Percentiles rank a stretch among this genome's conserved stretches.
These are phyloP conservation scores for Coccomyxa sp. DNA, from an alignment of 139 green algal species.

Conservation along the genomic window DNA sequence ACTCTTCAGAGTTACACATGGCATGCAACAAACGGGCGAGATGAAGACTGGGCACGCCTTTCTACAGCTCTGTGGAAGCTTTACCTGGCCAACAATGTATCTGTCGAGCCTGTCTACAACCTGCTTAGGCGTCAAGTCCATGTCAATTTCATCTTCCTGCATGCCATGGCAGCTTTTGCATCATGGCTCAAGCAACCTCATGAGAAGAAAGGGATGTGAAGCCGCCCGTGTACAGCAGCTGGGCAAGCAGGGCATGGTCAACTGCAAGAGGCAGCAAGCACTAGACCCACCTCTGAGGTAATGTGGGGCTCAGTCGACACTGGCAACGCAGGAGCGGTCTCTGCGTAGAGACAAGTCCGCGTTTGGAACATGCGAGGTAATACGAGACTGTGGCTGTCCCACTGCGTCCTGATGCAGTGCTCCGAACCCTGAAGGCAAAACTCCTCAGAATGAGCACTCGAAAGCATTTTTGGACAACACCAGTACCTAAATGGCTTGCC, in stretches of 20 bases:
- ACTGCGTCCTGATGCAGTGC: too few species aligned
- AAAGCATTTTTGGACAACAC: too few species aligned
- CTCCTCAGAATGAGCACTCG: too few species aligned
- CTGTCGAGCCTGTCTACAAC: constrained; percentile 80
- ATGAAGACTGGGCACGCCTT: background rate
- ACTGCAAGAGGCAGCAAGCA: too few species aligned
- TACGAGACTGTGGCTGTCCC: too few species aligned
- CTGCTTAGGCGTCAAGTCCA: constrained; percentile 51
- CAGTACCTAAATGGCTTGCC: too few species aligned
- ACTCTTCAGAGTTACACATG: background rate
- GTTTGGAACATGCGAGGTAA: background rate
- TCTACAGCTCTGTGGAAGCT: background rate
- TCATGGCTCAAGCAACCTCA: too few species aligned
- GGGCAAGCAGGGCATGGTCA: too few species aligned
- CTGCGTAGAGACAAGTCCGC: background rate
- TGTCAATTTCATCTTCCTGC: constrained; percentile 19
- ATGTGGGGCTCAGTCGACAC: background rate
- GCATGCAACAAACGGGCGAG: background rate
- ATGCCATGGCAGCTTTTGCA: too few species aligned
- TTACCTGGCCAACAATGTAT: constrained; percentile 83
- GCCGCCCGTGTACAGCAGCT: too few species aligned
- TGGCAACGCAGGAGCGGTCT: background rate
- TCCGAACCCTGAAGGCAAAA: too few species aligned
- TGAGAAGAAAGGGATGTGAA: too few species aligned
- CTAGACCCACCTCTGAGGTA: background rate